These are phyloP conservation scores for Kodamaea fungicola DNA, from an alignment of 1,139 yeast genomes.

Conservation along the genomic window DNA sequence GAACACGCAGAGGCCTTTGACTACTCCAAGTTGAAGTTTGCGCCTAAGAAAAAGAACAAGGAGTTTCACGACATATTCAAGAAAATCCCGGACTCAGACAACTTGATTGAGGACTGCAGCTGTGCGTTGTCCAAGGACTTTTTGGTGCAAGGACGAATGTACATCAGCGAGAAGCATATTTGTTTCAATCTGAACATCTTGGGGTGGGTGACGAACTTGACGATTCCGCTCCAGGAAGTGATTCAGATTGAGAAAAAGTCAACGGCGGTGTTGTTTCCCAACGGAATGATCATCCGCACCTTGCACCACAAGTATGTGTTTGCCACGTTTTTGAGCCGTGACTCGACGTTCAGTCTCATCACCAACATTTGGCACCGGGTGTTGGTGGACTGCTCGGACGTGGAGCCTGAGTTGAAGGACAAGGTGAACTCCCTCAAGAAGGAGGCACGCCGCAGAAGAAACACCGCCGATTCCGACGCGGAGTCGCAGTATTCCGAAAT, in stretches of 20 bases:
- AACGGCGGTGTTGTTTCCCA: slow-evolving; percentile 72
- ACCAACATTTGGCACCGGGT: slow-evolving; percentile 59
- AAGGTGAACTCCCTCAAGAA: slow-evolving; percentile 4
- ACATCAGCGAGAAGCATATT: slow-evolving; percentile 54
- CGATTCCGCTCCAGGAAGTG: slow-evolving; percentile 67
- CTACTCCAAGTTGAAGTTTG: slow-evolving; percentile 23
- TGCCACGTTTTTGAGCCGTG: slow-evolving; percentile 71
- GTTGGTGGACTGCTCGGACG: slow-evolving; percentile 24
- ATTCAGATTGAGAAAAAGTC: slow-evolving; percentile 68
- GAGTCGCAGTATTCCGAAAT: slow-evolving; percentile 4
- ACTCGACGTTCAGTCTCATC: slow-evolving; percentile 57
- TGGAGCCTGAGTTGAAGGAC: slow-evolving; percentile 12
- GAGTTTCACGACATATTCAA: slow-evolving; percentile 65
- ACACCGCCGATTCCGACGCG: slow-evolving; percentile 2
- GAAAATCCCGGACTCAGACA: slow-evolving; percentile 50
- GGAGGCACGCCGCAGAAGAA: background rate
- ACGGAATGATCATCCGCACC: slow-evolving; percentile 69
- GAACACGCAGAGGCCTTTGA: slow-evolving; percentile 16
- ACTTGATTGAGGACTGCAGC: slow-evolving; percentile 59
- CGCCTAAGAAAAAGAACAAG: slow-evolving; percentile 47
- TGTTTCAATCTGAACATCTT: slow-evolving; percentile 72
- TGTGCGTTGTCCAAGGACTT: slow-evolving; percentile 75
- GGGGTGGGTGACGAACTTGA: slow-evolving; percentile 68
- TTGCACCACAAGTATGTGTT: slow-evolving; percentile 68
- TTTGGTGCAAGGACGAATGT: slow-evolving; percentile 68